Percentiles rank a stretch among this genome's conserved stretches.
These are phyloP conservation scores for Cyberlindnera mississippiensis DNA, from an alignment of 805 yeast genomes.

Conservation along the genomic window DNA sequence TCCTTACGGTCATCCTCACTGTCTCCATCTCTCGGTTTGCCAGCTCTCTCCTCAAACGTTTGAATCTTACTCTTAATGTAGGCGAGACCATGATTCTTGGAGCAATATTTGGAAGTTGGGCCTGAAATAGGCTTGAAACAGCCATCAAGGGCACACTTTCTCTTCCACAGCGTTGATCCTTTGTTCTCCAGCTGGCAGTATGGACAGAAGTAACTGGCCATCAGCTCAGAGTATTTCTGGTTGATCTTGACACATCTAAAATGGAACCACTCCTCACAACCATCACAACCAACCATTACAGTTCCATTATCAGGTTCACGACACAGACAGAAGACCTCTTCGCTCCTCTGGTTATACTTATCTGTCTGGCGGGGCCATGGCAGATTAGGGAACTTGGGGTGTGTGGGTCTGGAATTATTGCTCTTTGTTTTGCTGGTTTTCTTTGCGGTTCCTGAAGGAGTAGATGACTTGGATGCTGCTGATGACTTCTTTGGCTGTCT, in stretches of 20 bases:
- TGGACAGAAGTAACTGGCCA: constrained; percentile 67
- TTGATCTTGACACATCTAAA: constrained; percentile 69
- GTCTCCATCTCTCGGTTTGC: not conserved
- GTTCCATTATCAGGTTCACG: constrained; percentile 73
- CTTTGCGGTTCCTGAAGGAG: constrained; percentile 1
- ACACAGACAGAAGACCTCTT: constrained; percentile 74
- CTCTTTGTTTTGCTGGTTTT: not conserved
- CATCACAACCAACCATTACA: constrained; percentile 92
- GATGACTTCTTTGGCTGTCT: not conserved
- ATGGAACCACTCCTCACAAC: constrained; percentile 95
- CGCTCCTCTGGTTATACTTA: constrained; percentile 46
- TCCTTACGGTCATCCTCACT: constrained; percentile 1
- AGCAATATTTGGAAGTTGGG: constrained; percentile 64
- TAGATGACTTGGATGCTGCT: constrained; percentile 10
- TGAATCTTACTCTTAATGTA: constrained; percentile 13
- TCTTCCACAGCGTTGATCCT: constrained; percentile 62
- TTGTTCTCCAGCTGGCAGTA: constrained; percentile 51
- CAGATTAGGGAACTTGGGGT: constrained; percentile 29
- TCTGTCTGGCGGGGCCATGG: constrained; percentile 11
- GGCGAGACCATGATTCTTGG: constrained; percentile 59
- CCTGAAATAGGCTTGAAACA: constrained; percentile 54
- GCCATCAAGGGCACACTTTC: constrained; percentile 59
- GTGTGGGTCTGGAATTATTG: not conserved
- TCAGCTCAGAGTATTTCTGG: constrained; percentile 46
- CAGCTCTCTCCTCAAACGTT: not conserved